These are phyloP conservation scores for Kluyveromyces sp. DNA, from an alignment of 1,139 yeast species.

Conservation along the genomic window DNA sequence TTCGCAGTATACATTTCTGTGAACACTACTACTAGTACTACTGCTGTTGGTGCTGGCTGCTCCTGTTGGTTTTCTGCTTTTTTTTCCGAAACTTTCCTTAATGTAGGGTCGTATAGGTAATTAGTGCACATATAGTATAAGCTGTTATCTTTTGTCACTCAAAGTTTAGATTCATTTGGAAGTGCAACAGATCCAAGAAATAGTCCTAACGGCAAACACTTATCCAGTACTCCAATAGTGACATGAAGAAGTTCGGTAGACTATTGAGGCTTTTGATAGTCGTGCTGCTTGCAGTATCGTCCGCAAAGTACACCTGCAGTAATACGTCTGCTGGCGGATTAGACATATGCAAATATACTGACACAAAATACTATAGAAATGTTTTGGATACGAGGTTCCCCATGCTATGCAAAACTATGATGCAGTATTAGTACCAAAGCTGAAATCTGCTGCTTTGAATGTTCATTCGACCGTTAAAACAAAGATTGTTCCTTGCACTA, in stretches of 20 bases:
- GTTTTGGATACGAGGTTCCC: neutral
- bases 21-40: too few species aligned
- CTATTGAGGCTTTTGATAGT: neutral
- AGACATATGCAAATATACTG: constrained; percentile 3
- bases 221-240: too few species aligned
- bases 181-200: too few species aligned
- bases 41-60: too few species aligned
- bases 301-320: neutral
- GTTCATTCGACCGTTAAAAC: neutral
- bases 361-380: neutral
- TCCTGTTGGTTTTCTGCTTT: too few species aligned
- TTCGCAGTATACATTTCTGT: too few species aligned
- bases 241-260: neutral
- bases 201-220: too few species aligned
- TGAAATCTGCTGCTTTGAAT: neutral
- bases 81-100: too few species aligned
- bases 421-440: neutral
- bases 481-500: neutral
- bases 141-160: too few species aligned
- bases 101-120: too few species aligned
- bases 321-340: neutral
- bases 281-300: neutral
- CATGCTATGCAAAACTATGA: neutral
- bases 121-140: too few species aligned
- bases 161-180: too few species aligned